These are phyloP conservation scores for Cudoniella acicularis DNA, from an alignment of 495 filamentous ascomycete genomes.

Conservation along the genomic window DNA sequence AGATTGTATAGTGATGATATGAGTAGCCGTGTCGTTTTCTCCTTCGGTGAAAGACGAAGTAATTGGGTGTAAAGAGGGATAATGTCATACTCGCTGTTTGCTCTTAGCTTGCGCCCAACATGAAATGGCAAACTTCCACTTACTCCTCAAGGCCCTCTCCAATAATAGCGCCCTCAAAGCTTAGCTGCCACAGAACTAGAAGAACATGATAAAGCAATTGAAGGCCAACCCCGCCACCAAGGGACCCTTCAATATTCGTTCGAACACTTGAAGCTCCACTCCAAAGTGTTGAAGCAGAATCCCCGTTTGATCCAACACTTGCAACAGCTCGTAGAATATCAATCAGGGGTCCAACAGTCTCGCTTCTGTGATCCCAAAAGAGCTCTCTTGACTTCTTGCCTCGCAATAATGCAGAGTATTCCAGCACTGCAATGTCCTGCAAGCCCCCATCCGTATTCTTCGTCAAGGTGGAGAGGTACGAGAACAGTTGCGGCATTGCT, in stretches of 20 bases:
- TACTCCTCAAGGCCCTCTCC: constrained; percentile 87
- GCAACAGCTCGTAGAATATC: constrained; percentile 79
- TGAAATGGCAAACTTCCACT: constrained; percentile 18
- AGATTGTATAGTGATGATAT: constrained; percentile 88
- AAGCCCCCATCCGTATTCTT: constrained; percentile 81
- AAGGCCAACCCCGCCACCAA: constrained; percentile 80
- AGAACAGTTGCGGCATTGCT: constrained; percentile 81
- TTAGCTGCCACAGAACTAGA: constrained; percentile 90
- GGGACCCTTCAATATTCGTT: constrained; percentile 54
- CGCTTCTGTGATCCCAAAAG: constrained; percentile 83
- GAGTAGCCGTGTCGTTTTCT: constrained; percentile 92
- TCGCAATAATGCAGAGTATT: constrained; percentile 83
- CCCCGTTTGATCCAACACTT: constrained; percentile 60
- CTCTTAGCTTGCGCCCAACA: background rate
- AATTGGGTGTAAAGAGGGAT: constrained; percentile 87
- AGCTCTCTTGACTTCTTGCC: constrained; percentile 68
- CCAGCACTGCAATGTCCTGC: constrained; percentile 92
- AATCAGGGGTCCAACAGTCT: constrained; percentile 78
- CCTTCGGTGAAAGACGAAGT: constrained; percentile 88
- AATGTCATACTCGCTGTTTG: constrained; percentile 78
- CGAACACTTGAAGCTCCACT: constrained; percentile 56
- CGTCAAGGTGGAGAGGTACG: constrained; percentile 76
- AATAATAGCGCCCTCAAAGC: constrained; percentile 80
- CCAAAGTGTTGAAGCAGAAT: constrained; percentile 62
- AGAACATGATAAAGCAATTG: constrained; percentile 95